These are phyloP conservation scores for Monosporozyma yasuniensis DNA, from an alignment of 805 yeast genomes.

Conservation along the genomic window DNA sequence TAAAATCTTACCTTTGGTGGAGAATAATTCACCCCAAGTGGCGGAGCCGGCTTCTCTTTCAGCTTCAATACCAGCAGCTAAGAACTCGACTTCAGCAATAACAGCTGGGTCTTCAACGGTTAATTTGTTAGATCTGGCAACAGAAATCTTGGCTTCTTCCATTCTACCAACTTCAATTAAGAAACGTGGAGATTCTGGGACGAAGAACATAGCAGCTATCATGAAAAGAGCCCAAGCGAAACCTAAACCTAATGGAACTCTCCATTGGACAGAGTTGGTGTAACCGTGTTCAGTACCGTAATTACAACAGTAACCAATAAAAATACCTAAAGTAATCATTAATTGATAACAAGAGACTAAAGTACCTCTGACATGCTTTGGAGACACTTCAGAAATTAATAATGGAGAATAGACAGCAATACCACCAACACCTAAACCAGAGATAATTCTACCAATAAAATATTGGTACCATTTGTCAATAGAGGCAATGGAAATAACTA, in stretches of 20 bases:
- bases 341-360: conserved; percentile 39
- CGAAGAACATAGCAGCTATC: conserved; percentile 34
- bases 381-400: conserved; percentile 62
- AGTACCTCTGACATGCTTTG: conserved; percentile 57
- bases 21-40: conserved; percentile 54
- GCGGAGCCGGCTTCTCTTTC: conserved; percentile 57
- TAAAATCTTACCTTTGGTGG: conserved; percentile 36
- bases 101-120: conserved; percentile 43
- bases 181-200: conserved; percentile 70
- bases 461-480: conserved; percentile 55
- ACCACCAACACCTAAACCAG: conserved; percentile 34
- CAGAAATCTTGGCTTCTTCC: conserved; percentile 54
- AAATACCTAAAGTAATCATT: conserved; percentile 63
- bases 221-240: conserved; percentile 19
- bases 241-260: conserved; percentile 57
- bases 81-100: too few relatives aligned
- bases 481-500: conserved; percentile 51
- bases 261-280: conserved; percentile 67
- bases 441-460: too few relatives aligned
- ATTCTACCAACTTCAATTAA: conserved; percentile 44
- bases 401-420: conserved; percentile 60
- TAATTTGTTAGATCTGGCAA: conserved; percentile 51
- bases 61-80: conserved; percentile 45
- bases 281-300: conserved; percentile 48
- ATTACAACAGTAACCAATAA: conserved; percentile 65